Percentiles rank a stretch among this genome's conserved stretches.
These are phyloP conservation scores for Amesomyces nigricolor DNA, from an alignment of 2,329 filamentous ascomycete genomes.

Conservation along the genomic window DNA sequence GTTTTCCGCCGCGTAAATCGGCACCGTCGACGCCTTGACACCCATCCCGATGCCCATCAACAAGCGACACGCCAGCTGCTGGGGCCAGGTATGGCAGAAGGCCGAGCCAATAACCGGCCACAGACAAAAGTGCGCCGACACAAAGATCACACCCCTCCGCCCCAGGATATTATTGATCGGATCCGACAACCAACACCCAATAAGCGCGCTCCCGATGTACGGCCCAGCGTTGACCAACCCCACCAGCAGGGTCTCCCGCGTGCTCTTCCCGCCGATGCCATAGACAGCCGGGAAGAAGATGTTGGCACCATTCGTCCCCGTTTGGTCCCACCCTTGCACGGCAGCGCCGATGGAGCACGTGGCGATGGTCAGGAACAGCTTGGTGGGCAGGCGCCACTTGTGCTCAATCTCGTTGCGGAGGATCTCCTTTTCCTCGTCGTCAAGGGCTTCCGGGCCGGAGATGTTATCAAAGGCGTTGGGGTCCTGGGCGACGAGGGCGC, in stretches of 20 bases:
- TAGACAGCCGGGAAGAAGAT: conserved; percentile 54
- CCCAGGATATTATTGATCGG: conserved; percentile 42
- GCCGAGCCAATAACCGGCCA: conserved; percentile 65
- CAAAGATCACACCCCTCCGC: conserved; percentile 59
- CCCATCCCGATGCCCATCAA: conserved; percentile 74
- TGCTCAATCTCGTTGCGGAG: conserved; percentile 59
- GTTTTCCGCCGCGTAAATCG: conserved; percentile 71
- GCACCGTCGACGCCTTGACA: conserved; percentile 65
- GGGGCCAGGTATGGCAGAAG: conserved; percentile 65
- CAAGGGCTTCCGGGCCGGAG: conserved; percentile 50
- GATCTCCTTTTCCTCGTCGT: conserved; percentile 52
- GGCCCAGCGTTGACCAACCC: conserved; percentile 59
- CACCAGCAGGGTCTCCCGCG: conserved; percentile 43
- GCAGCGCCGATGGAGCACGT: conserved; percentile 65
- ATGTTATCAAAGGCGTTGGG: conserved; percentile 58
- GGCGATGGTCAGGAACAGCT: conserved; percentile 61
- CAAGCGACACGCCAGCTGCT: conserved; percentile 65
- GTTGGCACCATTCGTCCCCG: conserved; percentile 58
- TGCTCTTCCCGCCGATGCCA: conserved; percentile 37
- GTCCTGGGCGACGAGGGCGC: conserved; percentile 68
- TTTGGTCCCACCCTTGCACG: conserved; percentile 66
- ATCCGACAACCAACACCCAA: conserved; percentile 63
- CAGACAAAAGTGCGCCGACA: conserved; percentile 67
- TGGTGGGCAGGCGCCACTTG: conserved; percentile 60
- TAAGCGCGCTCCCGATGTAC: conserved; percentile 42